Evolutionary conservation across 257 asterid genomes (phyloP).

Genomic region (Petrea volubilis): DNA sequence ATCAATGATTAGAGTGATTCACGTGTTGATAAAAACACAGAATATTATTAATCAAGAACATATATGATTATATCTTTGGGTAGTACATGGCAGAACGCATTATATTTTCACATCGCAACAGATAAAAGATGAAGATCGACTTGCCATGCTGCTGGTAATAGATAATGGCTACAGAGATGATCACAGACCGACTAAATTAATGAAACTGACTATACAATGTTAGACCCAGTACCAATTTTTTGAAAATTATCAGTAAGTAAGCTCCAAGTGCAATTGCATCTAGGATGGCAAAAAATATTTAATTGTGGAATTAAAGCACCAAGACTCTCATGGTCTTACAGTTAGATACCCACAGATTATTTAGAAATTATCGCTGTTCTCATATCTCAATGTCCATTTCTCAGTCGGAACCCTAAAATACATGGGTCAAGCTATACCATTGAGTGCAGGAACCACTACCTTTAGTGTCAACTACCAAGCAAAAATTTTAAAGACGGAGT

Average conservation of each 20-base stretch:
- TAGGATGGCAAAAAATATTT: neutral
- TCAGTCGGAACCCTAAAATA: neutral
- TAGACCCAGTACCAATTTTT: conserved; percentile 5
- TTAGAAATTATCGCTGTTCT: no score
- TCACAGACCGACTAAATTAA: neutral
- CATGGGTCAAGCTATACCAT: neutral
- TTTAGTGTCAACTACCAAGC: conserved; percentile 7
- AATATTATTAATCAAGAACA: no score
- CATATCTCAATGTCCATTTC: neutral
- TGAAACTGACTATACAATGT: conserved; percentile 1
- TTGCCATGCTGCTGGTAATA: conserved; percentile 4
- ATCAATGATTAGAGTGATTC: no score
- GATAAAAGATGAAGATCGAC: neutral
- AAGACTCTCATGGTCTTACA: neutral
- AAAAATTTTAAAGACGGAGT: conserved; percentile 5
- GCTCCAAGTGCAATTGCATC: conserved; percentile 10
- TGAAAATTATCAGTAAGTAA: neutral
- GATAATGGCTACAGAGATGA: neutral
- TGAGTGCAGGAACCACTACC: conserved; percentile 15
- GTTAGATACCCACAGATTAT: neutral
- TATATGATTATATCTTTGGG: no score
- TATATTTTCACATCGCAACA: no score
- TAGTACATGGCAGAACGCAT: no score
- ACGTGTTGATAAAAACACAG: no score
- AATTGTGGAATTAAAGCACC: neutral